Evolutionary conservation across 176 grass and related monocot species (phyloP), one percentile per base, ranked within the genome.

Genomic region (Chrysopogon serrulatus): DNA sequence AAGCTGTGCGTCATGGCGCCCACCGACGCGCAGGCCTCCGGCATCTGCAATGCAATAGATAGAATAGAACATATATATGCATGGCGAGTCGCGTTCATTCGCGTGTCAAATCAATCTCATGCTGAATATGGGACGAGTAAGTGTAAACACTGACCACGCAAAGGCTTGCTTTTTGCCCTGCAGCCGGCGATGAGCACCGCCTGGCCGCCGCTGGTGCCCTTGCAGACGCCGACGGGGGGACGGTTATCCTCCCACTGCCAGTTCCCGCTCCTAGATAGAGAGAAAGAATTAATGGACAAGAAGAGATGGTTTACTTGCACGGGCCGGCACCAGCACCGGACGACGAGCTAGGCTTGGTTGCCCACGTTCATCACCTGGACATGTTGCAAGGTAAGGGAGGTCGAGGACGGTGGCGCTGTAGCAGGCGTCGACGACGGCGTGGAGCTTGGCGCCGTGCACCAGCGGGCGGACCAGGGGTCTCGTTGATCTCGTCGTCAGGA

Each of bases 1-100:
- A 94, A 97, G 74, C 95, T 94, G 88, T 91, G 92, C 23, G 95
- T 97, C 92, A 97, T 94, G n/a, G n/a, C n/a, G n/a, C n/a, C n/a
- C n/a, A n/a, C n/a, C n/a, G n/a, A n/a, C n/a, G n/a, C n/a, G n/a
- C 33, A 36, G 1, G 80, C 56, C 7, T 84, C 56, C 17, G 74
- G 74, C 35, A 65, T 45, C 86, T 88, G 73, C 79, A 70, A 40
- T n/a, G n/a, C n/a, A n/a, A n/a, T n/a, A n/a, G n/a, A n/a, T n/a
- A n/a, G n/a, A n/a, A n/a, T n/a, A n/a, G n/a, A 40, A 8, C 39
- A 40, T 7, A n/a, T n/a, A n/a, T n/a, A n/a, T n/a, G 2, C 19
- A 83, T n/a, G 23, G 10, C 23, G 26, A 30, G 47, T 19, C 47
- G 5, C n/a, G n/a, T n/a, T n/a, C n/a, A n/a, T n/a, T n/a, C n/a